Evolutionary conservation across 179 eudicot genomes (phyloP).

Genomic region (Pouteria campechiana): DNA sequence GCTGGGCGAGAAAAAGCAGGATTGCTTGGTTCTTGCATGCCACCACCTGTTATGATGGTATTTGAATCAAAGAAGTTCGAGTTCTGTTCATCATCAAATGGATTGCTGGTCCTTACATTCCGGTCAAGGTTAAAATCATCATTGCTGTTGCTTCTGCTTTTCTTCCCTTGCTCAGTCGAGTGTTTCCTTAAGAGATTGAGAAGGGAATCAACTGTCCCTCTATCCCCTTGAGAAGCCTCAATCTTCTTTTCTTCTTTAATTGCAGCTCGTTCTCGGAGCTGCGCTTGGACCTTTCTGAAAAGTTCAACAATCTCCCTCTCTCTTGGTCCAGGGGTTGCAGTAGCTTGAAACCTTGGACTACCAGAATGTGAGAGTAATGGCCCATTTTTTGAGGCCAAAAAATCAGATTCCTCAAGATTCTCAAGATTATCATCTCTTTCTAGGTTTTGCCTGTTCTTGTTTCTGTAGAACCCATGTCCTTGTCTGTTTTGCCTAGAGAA

Average conservation of each 20-base stretch:
- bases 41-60: slow-evolving; percentile 11
- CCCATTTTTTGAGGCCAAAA: slow-evolving; percentile 61
- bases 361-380: slow-evolving; percentile 43
- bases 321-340: slow-evolving; percentile 64
- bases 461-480: slow-evolving; percentile 42
- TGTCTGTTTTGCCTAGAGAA: slow-evolving; percentile 60
- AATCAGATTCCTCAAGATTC: slow-evolving; percentile 56
- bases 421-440: slow-evolving; percentile 58
- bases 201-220: slow-evolving; percentile 69
- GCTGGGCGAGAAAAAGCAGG: slow-evolving; percentile 42
- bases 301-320: slow-evolving; percentile 80
- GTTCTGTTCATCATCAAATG: slow-evolving; percentile 27
- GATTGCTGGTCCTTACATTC: slow-evolving; percentile 21
- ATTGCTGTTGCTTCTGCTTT: slow-evolving; percentile 18
- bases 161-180: slow-evolving; percentile 61
- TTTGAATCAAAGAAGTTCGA: slow-evolving; percentile 17
- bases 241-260: slow-evolving; percentile 60
- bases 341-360: slow-evolving; percentile 39
- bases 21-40: slow-evolving; percentile 23
- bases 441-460: slow-evolving; percentile 52
- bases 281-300: slow-evolving; percentile 68
- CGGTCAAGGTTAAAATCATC: slow-evolving; percentile 35
- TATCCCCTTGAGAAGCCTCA: slow-evolving; percentile 49
- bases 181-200: slow-evolving; percentile 71
- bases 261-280: slow-evolving; percentile 63